Evolutionary conservation across 495 filamentous ascomycete genomes (phyloP), one percentile per base, ranked within the genome.

Genomic region (Patellaria atrata): DNA sequence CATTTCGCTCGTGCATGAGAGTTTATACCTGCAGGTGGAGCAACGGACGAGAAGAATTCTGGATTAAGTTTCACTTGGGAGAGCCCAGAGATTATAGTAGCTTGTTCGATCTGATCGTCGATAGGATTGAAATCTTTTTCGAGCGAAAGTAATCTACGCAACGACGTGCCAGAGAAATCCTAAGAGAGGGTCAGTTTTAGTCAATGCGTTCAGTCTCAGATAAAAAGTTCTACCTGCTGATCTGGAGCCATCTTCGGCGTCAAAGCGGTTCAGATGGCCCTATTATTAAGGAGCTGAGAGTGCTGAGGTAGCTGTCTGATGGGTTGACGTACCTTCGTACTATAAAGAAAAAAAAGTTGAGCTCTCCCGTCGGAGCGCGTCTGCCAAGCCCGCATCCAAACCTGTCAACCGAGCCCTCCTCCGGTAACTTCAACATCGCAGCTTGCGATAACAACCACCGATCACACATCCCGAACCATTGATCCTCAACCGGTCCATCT

Each of bases 1-100:
- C 73, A 80, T 54, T 79, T 73, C 42, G 73, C 67, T 53, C 73
- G 67, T 14, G 43, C 51, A 37, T 45, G 38, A 33, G 27, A 20
- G 21, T 7, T 26, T n/a, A n/a, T n/a, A n/a, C n/a, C n/a, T n/a
- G n/a, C n/a, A n/a, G n/a, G n/a, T n/a, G n/a, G n/a, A n/a, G n/a
- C n/a, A n/a, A n/a, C n/a, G 38, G 16, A 45, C 33, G 20, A 41
- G 24, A 21, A 32, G 11, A 63, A 62, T 9, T 58, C 57, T 10
- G 53, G 47, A n/a, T 3, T 13, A 9, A 15, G 16, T 27, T 5
- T 38, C 24, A 17, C 10, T 15, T 35, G 14, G 26, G 18, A 13
- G 1, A 48, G 34, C 17, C 44, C 37, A 9, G 42, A 42, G 11
- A 44, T 48, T 5, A 30, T 35, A 2, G 44, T 33, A 19, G 43